A percentile compares a stretch with the other conserved stretches of the same genome.
phyloP scores from a whole-genome alignment of 371 early-diverging fungal genomes.

The Dentiscutata heterogama region DNA sequence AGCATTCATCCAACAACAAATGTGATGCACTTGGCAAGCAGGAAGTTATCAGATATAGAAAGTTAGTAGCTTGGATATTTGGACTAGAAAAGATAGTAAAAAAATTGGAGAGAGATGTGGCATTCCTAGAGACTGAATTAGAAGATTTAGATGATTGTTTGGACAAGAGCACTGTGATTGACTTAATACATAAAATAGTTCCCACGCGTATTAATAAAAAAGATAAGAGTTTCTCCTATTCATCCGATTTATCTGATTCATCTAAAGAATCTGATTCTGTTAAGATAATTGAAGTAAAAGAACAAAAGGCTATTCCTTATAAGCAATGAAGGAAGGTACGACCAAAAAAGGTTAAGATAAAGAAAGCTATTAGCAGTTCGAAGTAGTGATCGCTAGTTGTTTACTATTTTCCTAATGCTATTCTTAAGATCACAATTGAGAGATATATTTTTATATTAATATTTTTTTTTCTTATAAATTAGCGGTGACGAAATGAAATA shows the following conservation, averaged over 20 bases:
- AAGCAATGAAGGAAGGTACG: not conserved
- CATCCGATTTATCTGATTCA: not conserved
- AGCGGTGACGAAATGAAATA: too few relatives aligned
- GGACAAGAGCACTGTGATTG: not conserved
- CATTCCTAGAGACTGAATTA: not conserved
- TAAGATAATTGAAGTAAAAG: slow-evolving; percentile 12
- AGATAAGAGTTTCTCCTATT: slow-evolving; percentile 1
- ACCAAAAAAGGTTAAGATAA: slow-evolving; percentile 20
- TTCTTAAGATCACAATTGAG: too few relatives aligned
- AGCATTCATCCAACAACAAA: not conserved
- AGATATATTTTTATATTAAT: too few relatives aligned
- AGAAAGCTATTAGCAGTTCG: not conserved
- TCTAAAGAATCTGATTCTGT: slow-evolving; percentile 9
- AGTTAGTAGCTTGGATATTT: not conserved
- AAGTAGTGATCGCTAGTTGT: not conserved
- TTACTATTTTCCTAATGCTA: too few relatives aligned
- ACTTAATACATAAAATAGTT: slow-evolving; percentile 27
- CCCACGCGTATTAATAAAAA: not conserved
- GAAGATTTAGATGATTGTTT: not conserved
- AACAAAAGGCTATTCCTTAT: slow-evolving; percentile 4
- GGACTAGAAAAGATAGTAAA: too few relatives aligned
- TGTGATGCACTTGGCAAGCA: too few relatives aligned
- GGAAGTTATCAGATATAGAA: too few relatives aligned
- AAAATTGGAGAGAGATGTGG: too few relatives aligned
- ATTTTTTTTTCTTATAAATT: too few relatives aligned